Base-by-base conservation (phyloP, 306 rosid genomes). In the Parietaria judaica region DNA sequence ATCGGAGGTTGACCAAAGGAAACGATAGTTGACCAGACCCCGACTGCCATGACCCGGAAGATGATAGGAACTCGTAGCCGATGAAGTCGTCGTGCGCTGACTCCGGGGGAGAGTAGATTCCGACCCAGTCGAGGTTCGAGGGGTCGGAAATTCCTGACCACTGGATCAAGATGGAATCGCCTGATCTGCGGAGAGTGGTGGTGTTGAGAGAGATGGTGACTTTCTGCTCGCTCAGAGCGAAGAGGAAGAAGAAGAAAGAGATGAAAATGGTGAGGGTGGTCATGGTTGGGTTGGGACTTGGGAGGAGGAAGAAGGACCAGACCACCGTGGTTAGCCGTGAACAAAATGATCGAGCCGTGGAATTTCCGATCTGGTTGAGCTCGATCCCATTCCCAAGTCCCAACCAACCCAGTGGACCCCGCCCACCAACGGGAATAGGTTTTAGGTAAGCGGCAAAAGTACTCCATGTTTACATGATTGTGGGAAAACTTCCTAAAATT, bases 101-200 rank as follows among this genome's bases (percentile, higher is more conserved):
- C 48, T 60, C 52, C 1, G 96, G 84, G 0, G 96, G 95, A 3
- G 94, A 85, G 83, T 86, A 88, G 61, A 92, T 86, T 14, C 86
- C 96, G 14, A 86, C 64, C 85, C 89, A 92, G 58, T 92, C 96
- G 14, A 86, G 85, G 6, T 74, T 73, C 38, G 96, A 88, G 6
- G 98, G 95, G 7, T 77, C 47, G 17, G 66, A 71, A 64, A 92
- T 38, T 8, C 88, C 88, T 17, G 95, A 75, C 98, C 98, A 88
- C 14, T 48, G 57, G 61, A 92, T 65, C 11, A 2, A 14, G 4
- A 92, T 83, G 39, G 79, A 34, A 70, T 84, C 81, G 68, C 84
- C 86, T 15, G 96, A 86, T 60, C 51, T 80, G 4, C 79, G 37
- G 5, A 92, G 83, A 6, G 68, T 39, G 23, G 90, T 64, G 1